phyloP scores from a whole-genome alignment of 305 asterid species.

The Coffea humblotiana region DNA sequence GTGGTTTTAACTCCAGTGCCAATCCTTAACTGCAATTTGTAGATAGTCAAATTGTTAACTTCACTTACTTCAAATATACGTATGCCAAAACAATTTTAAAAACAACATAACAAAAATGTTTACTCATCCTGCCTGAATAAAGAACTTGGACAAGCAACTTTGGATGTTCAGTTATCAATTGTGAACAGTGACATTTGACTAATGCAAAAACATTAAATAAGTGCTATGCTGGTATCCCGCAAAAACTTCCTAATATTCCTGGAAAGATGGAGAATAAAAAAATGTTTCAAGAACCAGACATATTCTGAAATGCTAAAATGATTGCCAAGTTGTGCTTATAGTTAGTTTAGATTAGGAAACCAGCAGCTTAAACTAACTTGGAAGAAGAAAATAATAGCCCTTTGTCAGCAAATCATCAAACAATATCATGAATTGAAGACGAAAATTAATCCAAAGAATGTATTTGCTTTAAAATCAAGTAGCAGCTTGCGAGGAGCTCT shows the following conservation, averaged over 20 bases:
- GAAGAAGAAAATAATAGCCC: neutral
- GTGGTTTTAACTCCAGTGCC: constrained; percentile 58
- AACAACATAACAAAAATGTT: neutral
- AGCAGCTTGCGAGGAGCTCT: neutral
- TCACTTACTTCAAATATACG: too few species aligned
- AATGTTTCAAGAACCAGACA: neutral
- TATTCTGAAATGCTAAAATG: neutral
- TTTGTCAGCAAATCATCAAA: neutral
- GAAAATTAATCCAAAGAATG: neutral
- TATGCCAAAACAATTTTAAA: too few species aligned
- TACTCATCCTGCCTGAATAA: too few species aligned
- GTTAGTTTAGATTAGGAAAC: neutral
- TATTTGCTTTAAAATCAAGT: neutral
- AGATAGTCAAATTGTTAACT: too few species aligned
- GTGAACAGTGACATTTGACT: neutral
- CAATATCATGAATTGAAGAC: neutral
- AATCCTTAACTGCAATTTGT: constrained; percentile 56
- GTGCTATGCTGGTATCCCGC: neutral
- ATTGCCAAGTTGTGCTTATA: neutral
- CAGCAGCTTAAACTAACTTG: neutral
- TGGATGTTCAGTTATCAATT: neutral
- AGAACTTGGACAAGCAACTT: neutral
- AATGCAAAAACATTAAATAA: neutral
- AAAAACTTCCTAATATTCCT: neutral
- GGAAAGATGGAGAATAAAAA: too few species aligned